A percentile compares a stretch with the other conserved stretches of the same genome.
Conservation (phyloP, 2,329 filamentous ascomycete genomes). For the Aureobasidium sp. region DNA sequence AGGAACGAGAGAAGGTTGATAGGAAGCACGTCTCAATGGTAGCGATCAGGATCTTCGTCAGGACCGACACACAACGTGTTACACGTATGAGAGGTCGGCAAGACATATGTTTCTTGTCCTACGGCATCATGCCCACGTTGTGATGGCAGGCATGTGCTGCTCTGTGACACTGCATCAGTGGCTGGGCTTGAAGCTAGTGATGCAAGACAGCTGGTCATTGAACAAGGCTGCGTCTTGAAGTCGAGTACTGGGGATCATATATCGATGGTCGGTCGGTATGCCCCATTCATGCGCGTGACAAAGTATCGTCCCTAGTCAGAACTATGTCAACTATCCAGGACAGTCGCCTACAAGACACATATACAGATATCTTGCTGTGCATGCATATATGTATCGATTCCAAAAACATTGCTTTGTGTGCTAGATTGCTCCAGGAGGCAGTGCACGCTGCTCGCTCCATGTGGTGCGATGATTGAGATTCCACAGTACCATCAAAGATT, state of each 20-base stretch:
- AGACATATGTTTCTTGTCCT: background rate
- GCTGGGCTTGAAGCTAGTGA: background rate
- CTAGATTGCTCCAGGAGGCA: background rate
- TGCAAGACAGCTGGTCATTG: background rate
- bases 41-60: background rate
- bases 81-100: background rate
- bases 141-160: background rate
- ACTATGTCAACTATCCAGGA: background rate
- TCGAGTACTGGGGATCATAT: background rate
- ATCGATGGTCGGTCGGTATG: background rate
- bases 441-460: background rate
- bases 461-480: constrained; percentile 2
- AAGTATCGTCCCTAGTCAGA: background rate
- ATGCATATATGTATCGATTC: background rate
- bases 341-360: background rate
- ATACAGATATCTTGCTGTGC: background rate
- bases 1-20: background rate
- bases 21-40: background rate
- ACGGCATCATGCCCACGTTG: constrained; percentile 4
- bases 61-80: background rate
- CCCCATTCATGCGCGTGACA: background rate
- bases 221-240: background rate
- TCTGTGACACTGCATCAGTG: background rate
- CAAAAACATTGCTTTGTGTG: background rate
- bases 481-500: background rate